phyloP scores from a whole-genome alignment of 2,329 filamentous ascomycete genomes.

The Fusarium siculi region DNA sequence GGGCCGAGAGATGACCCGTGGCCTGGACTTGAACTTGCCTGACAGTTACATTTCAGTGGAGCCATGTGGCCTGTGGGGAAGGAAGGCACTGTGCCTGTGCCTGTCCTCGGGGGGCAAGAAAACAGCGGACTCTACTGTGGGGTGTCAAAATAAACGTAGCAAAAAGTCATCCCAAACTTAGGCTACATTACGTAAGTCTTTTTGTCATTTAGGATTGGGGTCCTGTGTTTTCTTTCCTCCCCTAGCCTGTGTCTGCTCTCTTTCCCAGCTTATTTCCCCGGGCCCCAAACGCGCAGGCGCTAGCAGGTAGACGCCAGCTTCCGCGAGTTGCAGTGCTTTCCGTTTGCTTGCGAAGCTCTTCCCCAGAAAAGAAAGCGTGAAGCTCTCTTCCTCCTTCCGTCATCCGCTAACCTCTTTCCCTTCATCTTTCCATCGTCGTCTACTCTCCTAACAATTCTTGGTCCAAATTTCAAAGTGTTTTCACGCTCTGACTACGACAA shows the following conservation, averaged over 20 bases:
- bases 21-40: neutral
- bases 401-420: neutral
- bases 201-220: too few relatives aligned
- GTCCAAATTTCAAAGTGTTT: neutral
- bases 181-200: too few relatives aligned
- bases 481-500: neutral
- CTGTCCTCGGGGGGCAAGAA: too few relatives aligned
- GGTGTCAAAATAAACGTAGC: too few relatives aligned
- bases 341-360: conserved; percentile 40
- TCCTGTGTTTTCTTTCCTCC: too few relatives aligned
- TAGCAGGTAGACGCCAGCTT: conserved; percentile 34
- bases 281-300: conserved; percentile 35
- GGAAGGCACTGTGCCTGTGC: neutral
- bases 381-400: conserved; percentile 25
- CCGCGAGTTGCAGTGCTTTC: conserved; percentile 24
- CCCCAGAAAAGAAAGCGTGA: conserved; percentile 30
- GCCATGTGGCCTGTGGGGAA: conserved; percentile 11
- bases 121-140: too few relatives aligned
- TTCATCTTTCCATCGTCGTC: neutral
- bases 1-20: conserved; percentile 26
- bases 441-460: neutral
- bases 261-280: conserved; percentile 37
- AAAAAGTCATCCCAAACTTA: too few relatives aligned
- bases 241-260: conserved; percentile 8
- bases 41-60: conserved; percentile 12